Evolutionary conservation across 148 eudicot species (phyloP), one percentile per base, ranked within the genome.

Genomic region (Vaccinium darrowii): DNA sequence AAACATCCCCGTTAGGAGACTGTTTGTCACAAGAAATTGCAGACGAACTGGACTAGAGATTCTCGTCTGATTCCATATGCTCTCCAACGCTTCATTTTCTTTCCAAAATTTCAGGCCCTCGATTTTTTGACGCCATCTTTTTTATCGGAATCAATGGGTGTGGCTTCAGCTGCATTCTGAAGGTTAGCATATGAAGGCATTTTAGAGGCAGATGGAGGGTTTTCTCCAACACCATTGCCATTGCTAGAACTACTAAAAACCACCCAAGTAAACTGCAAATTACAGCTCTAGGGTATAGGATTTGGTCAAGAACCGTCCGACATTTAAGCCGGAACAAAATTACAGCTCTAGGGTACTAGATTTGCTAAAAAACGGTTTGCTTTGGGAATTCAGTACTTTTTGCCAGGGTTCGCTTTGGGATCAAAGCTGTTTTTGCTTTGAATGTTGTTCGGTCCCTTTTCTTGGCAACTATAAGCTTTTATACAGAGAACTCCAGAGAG

Each of bases 211-310:
- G 88, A 71, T 60, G 88, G 78, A 54, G 91, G 78, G 71, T 86
- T 88, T 82, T 82, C 95, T 80, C 87, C 81, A 63, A 75, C 87
- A 82, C 78, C 76, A 69, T 76, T 86, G 58, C 85, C 87, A 84
- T 87, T 89, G 69, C 89, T 76, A 67, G 90, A 67, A 82, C 73
- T 89, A 86, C 81, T 88, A 27, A 91, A 78, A 47, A 87, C 72
- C 84, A 89, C 79, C 98, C 98, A 95, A 75, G 84, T 82, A 73
- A 95, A 90, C 82, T 89, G 92, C 91, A 95, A 85, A 86, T 82
- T 89, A 27, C 0, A 27, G 27, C 27, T 27, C 27, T 27, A 27
- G 27, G 27, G 27, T 27, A 27, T 0, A 27, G 27, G 27, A 27
- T 27, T 27, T 27, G 27, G 27, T 27, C 27, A 27, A 27, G 27